Base-by-base conservation (phyloP, 1,284 basidiomycete genomes). In the Pulveroboletus sp. region DNA sequence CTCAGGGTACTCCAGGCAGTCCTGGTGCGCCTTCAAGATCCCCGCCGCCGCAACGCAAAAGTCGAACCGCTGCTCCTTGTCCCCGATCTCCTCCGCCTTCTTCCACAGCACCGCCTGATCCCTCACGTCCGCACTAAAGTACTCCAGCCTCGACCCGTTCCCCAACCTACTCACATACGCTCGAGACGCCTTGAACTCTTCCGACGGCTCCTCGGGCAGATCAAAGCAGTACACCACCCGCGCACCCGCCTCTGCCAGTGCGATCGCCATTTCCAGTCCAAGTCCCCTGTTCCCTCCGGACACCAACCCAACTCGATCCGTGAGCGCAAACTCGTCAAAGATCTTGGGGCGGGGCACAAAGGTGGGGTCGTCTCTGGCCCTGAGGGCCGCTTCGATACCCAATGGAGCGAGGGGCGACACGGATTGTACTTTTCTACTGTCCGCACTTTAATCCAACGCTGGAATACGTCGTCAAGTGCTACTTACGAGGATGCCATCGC, bases 271-370 rank as follows among this genome's bases (percentile, higher is more conserved):
- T 73, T 92, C 90, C 40, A 94, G 81, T 5, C 92, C 92, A 12
- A 94, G 80, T 3, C 92, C 92, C 47, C 92, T 81, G 64, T 90
- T 91, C 4, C 80, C 92, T 14, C 91, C 91, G 0, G 91, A 89
- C 43, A 93, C 84, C 57, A 94, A 77, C 35, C 83, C 87, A 17
- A 91, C 89, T 25, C 89, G 84, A 64, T 86, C 86, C n/a, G 75
- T 76, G 40, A 94, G 80, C 12, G 84, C 81, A 75, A 94, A 93
- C 66, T 91, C 90, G 57, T 86, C 77, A 66, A 81, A 86, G 63
- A 91, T 79, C 70, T 80, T 83, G 25, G 81, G 72, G 5, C 72
- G 72, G 15, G 76, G 74, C 22, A 62, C 61, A 44, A 73, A 55
- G 1, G 65, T 63, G 10, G 74, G 60, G 51, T 79, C 69, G 10